Evolutionary conservation across 2,329 filamentous ascomycete species (phyloP).

Genomic region (Stagonosporopsis rhizophila): DNA sequence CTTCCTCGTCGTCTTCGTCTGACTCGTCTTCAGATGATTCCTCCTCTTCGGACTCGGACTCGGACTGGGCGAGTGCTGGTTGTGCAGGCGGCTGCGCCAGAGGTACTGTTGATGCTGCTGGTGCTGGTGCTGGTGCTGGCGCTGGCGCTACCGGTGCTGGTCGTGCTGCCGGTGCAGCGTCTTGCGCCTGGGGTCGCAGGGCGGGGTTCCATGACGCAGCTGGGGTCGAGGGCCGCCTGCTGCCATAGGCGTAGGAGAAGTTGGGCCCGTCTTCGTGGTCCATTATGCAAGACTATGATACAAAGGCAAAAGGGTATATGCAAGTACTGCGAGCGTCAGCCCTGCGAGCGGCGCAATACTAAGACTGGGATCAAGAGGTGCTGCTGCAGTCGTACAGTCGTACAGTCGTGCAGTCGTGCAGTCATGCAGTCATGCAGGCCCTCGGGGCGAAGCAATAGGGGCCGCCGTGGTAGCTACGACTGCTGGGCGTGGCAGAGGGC

Average conservation of each 20-base stretch:
- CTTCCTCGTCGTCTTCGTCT: slow-evolving; percentile 4
- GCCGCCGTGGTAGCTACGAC: too few species aligned
- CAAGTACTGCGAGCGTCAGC: slow-evolving; percentile 44
- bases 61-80: slow-evolving; percentile 15
- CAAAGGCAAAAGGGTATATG: slow-evolving; percentile 43
- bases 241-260: slow-evolving; percentile 50
- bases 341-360: slow-evolving; percentile 6
- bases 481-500: too few species aligned
- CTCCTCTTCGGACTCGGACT: slow-evolving; percentile 27
- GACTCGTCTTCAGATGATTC: slow-evolving; percentile 12
- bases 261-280: slow-evolving; percentile 48
- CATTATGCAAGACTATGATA: slow-evolving; percentile 42
- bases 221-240: slow-evolving; percentile 26
- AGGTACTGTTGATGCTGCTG: slow-evolving; percentile 4
- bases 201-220: slow-evolving; percentile 63
- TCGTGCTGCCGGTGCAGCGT: not conserved
- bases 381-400: too few species aligned
- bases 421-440: too few species aligned
- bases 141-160: not conserved
- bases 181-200: slow-evolving; percentile 49
- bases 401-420: too few species aligned
- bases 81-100: slow-evolving; percentile 22
- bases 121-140: not conserved
- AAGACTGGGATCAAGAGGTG: not conserved
- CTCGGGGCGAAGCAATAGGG: too few species aligned